A percentile compares a stretch with the other conserved stretches of the same genome.
These are phyloP conservation scores for Chrysosporium keratinophilum DNA, from an alignment of 2,329 filamentous ascomycete genomes.

Conservation along the genomic window DNA sequence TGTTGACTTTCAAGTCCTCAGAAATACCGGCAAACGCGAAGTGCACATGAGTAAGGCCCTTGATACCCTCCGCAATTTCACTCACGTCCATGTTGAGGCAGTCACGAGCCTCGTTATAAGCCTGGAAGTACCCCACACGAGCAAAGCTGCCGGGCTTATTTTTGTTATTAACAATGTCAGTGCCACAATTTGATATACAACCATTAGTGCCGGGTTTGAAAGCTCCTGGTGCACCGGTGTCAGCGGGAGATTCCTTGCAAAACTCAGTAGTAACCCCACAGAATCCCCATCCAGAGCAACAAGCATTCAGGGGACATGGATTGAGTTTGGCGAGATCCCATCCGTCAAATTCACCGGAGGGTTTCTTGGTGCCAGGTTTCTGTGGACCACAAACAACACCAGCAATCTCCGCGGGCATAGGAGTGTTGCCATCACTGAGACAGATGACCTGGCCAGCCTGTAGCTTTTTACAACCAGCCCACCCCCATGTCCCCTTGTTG, in stretches of 20 bases:
- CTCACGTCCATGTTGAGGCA: conserved; percentile 24
- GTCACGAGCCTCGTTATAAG: conserved; percentile 21
- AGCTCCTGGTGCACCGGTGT: conserved; percentile 31
- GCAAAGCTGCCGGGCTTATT: conserved; percentile 18
- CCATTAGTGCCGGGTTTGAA: conserved; percentile 25
- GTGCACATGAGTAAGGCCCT: conserved; percentile 23
- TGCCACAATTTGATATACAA: conserved; percentile 28
- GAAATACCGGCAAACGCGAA: conserved; percentile 28
- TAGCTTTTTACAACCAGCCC: conserved; percentile 32
- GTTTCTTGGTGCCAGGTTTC: conserved; percentile 30
- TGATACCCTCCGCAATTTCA: conserved; percentile 15
- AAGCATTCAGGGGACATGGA: conserved; percentile 38
- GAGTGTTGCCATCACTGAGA: conserved; percentile 32
- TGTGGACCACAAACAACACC: conserved; percentile 41
- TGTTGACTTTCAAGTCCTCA: conserved; percentile 29
- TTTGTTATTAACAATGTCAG: conserved; percentile 6
- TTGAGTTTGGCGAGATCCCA: conserved; percentile 29
- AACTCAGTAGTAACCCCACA: conserved; percentile 40
- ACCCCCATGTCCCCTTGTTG: conserved; percentile 41
- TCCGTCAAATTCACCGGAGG: conserved; percentile 27
- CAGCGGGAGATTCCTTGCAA: conserved; percentile 24
- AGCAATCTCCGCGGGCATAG: conserved; percentile 31
- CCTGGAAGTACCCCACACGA: conserved; percentile 27
- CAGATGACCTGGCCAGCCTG: conserved; percentile 30
- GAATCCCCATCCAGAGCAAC: conserved; percentile 30